Evolutionary conservation across 2,329 filamentous ascomycete genomes (phyloP).

Genomic region (Aspergillus pseudonomiae): DNA sequence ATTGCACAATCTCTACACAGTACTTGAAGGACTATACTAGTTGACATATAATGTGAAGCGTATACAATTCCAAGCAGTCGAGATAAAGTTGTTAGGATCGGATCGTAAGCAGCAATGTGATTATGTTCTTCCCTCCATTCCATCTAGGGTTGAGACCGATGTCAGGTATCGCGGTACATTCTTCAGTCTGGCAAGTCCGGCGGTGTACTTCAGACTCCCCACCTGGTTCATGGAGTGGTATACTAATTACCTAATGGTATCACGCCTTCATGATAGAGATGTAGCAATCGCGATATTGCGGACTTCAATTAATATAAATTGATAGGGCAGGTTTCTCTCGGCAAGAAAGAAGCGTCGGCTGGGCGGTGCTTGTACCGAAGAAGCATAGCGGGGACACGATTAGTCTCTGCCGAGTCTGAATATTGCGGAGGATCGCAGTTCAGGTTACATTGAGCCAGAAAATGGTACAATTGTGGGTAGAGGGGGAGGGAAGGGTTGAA

Average conservation of each 20-base stretch:
- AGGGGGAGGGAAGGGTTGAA: neutral
- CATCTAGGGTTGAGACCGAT: neutral
- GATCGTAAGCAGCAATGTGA: neutral
- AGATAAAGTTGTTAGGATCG: neutral
- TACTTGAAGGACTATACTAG: neutral
- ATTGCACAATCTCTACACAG: neutral
- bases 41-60: neutral
- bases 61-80: neutral
- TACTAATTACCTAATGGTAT: neutral
- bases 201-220: neutral
- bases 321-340: neutral
- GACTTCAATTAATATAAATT: neutral
- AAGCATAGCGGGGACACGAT: neutral
- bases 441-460: neutral
- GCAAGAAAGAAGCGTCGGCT: slow-evolving; percentile 2
- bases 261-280: neutral
- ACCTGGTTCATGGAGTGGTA: neutral
- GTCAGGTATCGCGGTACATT: neutral
- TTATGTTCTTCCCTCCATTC: neutral
- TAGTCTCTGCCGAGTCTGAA: neutral
- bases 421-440: neutral
- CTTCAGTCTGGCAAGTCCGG: neutral
- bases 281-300: neutral
- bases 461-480: neutral
- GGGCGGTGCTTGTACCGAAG: slow-evolving; percentile 8